Evolutionary conservation across 192 early-diverging fungal genomes (phyloP).

Genomic region (Gryganskiella cystojenkinii): DNA sequence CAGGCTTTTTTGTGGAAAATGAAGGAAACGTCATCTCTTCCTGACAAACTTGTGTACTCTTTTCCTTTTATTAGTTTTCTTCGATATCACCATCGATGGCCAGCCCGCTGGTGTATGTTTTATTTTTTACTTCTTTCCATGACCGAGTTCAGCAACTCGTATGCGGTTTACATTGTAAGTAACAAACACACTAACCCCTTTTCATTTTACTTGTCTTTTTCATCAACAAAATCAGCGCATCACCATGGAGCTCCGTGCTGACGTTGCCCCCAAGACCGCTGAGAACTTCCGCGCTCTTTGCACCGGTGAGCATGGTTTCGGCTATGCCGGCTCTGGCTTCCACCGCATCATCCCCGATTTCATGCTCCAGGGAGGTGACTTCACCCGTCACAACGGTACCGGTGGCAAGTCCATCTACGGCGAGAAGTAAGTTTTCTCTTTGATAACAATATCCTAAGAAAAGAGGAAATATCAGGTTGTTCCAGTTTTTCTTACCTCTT

Average conservation of each 20-base stretch:
- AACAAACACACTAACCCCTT: too few species aligned
- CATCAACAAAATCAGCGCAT: slow-evolving; percentile 52
- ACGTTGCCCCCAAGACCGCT: slow-evolving; percentile 82
- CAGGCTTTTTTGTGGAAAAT: neutral
- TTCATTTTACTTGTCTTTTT: neutral
- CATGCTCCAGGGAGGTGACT: slow-evolving; percentile 91
- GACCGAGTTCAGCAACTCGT: too few species aligned
- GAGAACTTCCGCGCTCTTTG: slow-evolving; percentile 99
- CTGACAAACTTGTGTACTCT: neutral
- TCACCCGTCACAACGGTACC: slow-evolving; percentile 87
- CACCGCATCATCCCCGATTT: slow-evolving; percentile 88
- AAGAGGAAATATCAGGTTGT: neutral
- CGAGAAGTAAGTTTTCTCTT: slow-evolving; percentile 65
- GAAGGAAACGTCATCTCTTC: neutral
- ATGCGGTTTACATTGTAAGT: too few species aligned
- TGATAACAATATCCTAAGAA: slow-evolving; percentile 1
- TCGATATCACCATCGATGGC: slow-evolving; percentile 71
- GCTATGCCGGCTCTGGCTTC: slow-evolving; percentile 80
- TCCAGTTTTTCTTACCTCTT: slow-evolving; percentile 11
- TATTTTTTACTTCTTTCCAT: too few species aligned
- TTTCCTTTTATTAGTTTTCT: slow-evolving; percentile 63
- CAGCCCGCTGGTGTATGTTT: slow-evolving; percentile 58
- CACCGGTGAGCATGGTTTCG: slow-evolving; percentile 94
- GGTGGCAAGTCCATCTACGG: slow-evolving; percentile 94
- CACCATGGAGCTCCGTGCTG: slow-evolving; percentile 72